Evolutionary conservation across 2,329 filamentous ascomycete species (phyloP).

Genomic region (Neophaeococcomyces aloes): DNA sequence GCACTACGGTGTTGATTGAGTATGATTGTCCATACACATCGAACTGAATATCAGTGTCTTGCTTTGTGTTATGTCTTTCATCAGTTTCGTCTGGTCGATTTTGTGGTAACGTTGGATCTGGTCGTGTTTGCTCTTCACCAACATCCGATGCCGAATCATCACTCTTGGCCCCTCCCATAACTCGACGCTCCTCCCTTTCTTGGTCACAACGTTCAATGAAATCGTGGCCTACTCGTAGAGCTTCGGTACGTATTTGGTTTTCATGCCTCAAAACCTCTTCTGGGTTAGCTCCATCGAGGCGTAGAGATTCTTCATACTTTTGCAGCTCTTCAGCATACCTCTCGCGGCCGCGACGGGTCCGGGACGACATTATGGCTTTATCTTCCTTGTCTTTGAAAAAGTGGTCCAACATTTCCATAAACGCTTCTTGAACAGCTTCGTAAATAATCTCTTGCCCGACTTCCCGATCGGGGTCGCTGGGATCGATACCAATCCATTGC

Average conservation of each 20-base stretch:
- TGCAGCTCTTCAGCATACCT: constrained; percentile 38
- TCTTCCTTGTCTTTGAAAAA: constrained; percentile 77
- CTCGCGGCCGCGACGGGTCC: constrained; percentile 52
- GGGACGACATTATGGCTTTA: constrained; percentile 55
- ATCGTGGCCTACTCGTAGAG: constrained; percentile 15
- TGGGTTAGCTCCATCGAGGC: constrained; percentile 24
- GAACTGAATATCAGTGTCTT: constrained; percentile 10
- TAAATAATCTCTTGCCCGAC: constrained; percentile 82
- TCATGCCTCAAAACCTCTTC: constrained; percentile 24
- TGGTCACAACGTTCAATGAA: no score
- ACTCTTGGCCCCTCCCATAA: background rate
- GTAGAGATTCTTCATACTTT: constrained; percentile 21
- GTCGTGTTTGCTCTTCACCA: background rate
- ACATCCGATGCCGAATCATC: background rate
- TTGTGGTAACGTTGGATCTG: constrained; percentile 38
- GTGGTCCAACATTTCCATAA: constrained; percentile 82
- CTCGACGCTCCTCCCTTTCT: background rate
- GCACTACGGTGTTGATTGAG: constrained; percentile 23
- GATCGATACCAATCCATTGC: constrained; percentile 66
- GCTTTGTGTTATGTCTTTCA: constrained; percentile 29
- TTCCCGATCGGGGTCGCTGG: constrained; percentile 70
- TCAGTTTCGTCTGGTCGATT: constrained; percentile 32
- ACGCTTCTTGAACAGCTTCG: constrained; percentile 80
- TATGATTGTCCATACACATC: background rate
- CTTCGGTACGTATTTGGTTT: constrained; percentile 11